phyloP scores from a whole-genome alignment of 2,329 filamentous ascomycete species.

The Juglanconis sp. region DNA sequence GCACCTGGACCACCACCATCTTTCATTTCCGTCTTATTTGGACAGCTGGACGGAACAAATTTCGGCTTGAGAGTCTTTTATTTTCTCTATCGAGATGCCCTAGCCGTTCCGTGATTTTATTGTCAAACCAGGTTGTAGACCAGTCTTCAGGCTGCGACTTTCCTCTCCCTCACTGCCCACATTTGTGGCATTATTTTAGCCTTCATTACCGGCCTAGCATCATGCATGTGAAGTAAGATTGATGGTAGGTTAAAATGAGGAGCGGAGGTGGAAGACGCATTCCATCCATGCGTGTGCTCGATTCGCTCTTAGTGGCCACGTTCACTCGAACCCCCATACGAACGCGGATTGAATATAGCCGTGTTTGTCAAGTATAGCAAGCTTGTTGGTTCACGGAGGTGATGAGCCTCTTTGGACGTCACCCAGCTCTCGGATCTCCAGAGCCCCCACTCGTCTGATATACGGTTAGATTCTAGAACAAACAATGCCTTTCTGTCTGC shows the following conservation, averaged over 20 bases:
- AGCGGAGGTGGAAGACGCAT: background rate
- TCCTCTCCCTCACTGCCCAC: background rate
- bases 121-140: no score
- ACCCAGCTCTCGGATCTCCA: no score
- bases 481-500: background rate
- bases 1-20: no score
- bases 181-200: background rate
- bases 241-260: background rate
- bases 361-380: no score
- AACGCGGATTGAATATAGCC: background rate
- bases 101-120: no score
- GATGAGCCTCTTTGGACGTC: no score
- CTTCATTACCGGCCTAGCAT: background rate
- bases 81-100: no score
- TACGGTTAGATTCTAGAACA: background rate
- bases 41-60: no score
- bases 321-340: background rate
- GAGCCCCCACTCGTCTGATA: background rate
- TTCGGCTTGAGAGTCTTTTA: no score
- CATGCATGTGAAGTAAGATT: background rate
- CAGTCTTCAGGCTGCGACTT: no score
- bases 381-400: no score
- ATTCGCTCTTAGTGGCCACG: background rate
- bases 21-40: no score
- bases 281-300: background rate